Evolutionary conservation across 2,329 filamentous ascomycete species (phyloP), one percentile per base, ranked within the genome.

Genomic region (Aspergillus sp.): DNA sequence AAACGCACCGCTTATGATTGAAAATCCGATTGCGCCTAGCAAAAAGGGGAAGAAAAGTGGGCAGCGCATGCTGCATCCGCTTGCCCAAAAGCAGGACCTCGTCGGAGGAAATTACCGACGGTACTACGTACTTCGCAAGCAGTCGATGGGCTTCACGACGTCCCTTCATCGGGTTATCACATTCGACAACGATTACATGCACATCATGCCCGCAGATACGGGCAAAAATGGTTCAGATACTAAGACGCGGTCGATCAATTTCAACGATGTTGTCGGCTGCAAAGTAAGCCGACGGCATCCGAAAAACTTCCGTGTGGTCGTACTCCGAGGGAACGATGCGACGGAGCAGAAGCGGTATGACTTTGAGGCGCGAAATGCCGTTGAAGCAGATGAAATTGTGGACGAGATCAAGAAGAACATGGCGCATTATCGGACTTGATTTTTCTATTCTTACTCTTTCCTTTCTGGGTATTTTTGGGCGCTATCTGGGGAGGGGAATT

Each of bases 331-430:
- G 65, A 82, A 84, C 51, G 87, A 89, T 73, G 83, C 86, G 67
- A 82, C 82, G 31, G 87, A 89, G 74, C 85, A 85, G 66, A 89
- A 89, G 75, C 74, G 87, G 64, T 89, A 89, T 74, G 87, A 89
- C 68, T 89, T 89, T 72, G 87, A 89, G 72, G 85, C 86, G 48
- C 78, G 79, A 55, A 87, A 79, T 64, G 77, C 80, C 8, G 77
- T 80, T 25, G 87, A 89, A 72, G 86, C 87, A 17, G 78, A 81
- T 58, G 85, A 86, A 70, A 88, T 89, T 72, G 86, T 89, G 52
- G 81, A 81, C 52, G 87, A 89, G 76, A 87, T 89, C 50, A 85
- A 85, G 76, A 85, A 81, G 71, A 86, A 85, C 52, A 82, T 86
- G 72, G 80, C 72, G 62, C 78, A 77, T 69, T 79, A 80, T 68